phyloP scores from a whole-genome alignment of 73 alveolate genomes.

The Paramecium tetraurelia region DNA sequence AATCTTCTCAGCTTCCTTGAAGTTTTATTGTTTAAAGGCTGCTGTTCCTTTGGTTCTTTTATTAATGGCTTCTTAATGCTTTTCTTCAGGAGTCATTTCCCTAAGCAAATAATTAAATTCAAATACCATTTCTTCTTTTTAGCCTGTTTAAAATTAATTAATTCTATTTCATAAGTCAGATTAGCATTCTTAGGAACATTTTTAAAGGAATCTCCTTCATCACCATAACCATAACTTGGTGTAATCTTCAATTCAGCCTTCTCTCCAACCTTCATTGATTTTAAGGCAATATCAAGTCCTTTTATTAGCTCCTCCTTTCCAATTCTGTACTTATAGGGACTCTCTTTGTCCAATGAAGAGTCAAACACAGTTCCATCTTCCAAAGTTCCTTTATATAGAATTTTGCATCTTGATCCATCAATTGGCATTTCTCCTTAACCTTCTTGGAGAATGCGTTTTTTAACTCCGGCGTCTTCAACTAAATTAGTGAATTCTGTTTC shows the following conservation, averaged over 20 bases:
- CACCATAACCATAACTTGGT: not conserved
- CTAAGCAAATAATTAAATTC: not conserved
- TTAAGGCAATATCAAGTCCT: not conserved
- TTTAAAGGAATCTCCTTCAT: not conserved
- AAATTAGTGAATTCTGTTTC: not conserved
- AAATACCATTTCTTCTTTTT: not conserved
- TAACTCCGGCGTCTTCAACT: not conserved
- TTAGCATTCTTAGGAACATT: not conserved
- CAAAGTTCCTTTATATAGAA: not conserved
- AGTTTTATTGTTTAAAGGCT: constrained; percentile 67
- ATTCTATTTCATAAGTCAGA: not conserved
- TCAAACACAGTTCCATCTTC: not conserved
- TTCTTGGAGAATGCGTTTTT: not conserved
- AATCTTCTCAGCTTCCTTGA: constrained; percentile 72
- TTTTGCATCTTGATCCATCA: not conserved
- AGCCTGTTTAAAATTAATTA: not conserved
- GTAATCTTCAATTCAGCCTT: not conserved
- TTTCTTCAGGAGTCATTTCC: constrained; percentile 72
- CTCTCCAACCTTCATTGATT: not conserved
- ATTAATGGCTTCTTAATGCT: constrained; percentile 74
- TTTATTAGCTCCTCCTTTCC: not conserved
- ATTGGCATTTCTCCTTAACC: not conserved
- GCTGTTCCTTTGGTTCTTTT: constrained; percentile 88
- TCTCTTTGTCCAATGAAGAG: not conserved
- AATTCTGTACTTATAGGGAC: not conserved